Base-by-base conservation (phyloP, 805 yeast species). In the Candida dajiaensis region DNA sequence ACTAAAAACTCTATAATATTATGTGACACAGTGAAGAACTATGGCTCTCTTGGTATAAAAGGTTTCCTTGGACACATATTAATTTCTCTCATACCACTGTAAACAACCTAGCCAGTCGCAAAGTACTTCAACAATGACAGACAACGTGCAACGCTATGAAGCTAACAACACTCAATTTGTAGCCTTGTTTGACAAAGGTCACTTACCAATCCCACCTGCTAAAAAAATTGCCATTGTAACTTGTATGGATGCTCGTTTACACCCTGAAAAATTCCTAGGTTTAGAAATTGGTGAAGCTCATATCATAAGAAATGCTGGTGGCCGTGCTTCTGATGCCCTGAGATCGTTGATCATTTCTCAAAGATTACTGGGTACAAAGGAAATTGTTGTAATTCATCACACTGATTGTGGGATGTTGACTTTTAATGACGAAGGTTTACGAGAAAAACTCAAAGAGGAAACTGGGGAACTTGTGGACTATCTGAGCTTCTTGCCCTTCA, bases 341-440 rank as follows among this genome's bases (percentile, higher is more conserved):
- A 49, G 74, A 18, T 61, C 68, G 48, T 50, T 70, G 20, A 65
- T 70, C 18, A 70, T 70, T 42, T 69, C 73, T 11, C 74, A 70
- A 52, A 55, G 66, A 47, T 50, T 70, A 23, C 57, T 70, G 42
- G 71, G 71, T 3, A 70, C 74, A 3, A 55, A 61, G 43, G 74
- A 70, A 45, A 65, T 69, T 22, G 65, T 70, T 18, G 59, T 70
- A 42, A 45, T 67, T 43, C 73, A 68, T 52, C 73, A 69, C 46
- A 69, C 73, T 12, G 74, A 70, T 50, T 70, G 74, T 56, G 74
- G 74, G 4, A 70, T 70, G 74, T 54, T 70, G 37, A 69, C 73
- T 1, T 70, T 70, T 49, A 48, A 47, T 2, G 73, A 70, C 41
- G 64, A 59, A 9, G 50, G 49, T 7, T 47, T 70, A 18, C 51